These are phyloP conservation scores for Spiraea crenata DNA, from an alignment of 331 rosid genomes.

Conservation along the genomic window DNA sequence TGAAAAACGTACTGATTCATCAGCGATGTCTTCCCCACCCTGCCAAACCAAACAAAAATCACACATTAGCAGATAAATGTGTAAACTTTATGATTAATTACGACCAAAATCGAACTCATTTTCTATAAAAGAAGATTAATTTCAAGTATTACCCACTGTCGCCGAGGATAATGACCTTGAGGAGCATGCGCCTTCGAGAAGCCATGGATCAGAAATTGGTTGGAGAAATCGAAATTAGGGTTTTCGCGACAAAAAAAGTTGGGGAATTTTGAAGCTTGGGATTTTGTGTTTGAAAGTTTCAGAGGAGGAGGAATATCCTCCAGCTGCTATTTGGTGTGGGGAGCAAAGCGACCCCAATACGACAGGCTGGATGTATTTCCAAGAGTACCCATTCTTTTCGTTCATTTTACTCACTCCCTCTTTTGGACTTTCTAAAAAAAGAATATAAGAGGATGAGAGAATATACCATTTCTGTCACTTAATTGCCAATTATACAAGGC, in stretches of 20 bases:
- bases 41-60: constrained; percentile 40
- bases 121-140: too few species aligned
- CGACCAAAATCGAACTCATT: not conserved
- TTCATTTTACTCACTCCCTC: not conserved
- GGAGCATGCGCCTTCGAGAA: constrained; percentile 95
- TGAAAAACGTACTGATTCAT: constrained; percentile 77
- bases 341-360: constrained; percentile 11
- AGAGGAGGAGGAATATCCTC: not conserved
- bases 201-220: constrained; percentile 57
- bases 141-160: constrained; percentile 74
- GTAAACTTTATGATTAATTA: not conserved
- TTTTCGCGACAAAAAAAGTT: not conserved
- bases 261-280: constrained; percentile 3
- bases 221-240: constrained; percentile 6
- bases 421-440: not conserved
- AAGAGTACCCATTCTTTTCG: constrained; percentile 24
- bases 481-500: too few species aligned
- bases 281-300: constrained; percentile 3
- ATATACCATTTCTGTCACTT: not conserved
- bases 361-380: constrained; percentile 35
- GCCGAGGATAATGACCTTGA: constrained; percentile 97
- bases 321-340: constrained; percentile 3
- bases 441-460: not conserved
- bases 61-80: not conserved
- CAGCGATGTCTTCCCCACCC: constrained; percentile 97